phyloP scores from a whole-genome alignment of 306 rosid genomes.

The Sechiopsis laciniata region DNA sequence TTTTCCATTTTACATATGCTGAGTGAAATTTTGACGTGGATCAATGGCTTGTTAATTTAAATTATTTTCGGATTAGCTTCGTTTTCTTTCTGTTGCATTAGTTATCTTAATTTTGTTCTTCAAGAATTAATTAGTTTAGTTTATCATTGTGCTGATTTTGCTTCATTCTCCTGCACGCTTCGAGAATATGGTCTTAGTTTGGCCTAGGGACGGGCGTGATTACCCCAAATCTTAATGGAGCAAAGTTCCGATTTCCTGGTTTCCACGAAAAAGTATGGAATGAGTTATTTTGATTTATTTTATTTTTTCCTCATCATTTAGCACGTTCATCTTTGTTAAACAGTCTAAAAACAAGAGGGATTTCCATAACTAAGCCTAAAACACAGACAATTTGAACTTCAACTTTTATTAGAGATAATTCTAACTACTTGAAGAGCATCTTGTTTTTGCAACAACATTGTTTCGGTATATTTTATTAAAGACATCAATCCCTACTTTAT shows the following conservation, averaged over 20 bases:
- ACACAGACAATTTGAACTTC: too few species aligned
- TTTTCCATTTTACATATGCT: conserved; percentile 9
- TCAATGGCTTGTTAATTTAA: conserved; percentile 11
- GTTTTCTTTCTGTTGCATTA: not conserved
- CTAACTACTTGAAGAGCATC: not conserved
- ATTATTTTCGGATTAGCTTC: not conserved
- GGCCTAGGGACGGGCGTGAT: too few species aligned
- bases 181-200: not conserved
- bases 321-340: not conserved
- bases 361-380: not conserved
- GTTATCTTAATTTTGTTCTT: not conserved
- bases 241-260: too few species aligned
- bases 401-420: not conserved
- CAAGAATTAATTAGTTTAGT: not conserved
- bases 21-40: conserved; percentile 16
- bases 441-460: not conserved
- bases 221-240: too few species aligned
- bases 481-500: not conserved
- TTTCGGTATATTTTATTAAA: not conserved
- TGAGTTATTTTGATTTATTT: not conserved
- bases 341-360: not conserved
- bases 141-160: not conserved
- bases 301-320: not conserved
- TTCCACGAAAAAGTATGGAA: too few species aligned
- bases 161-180: not conserved